Base-by-base conservation (phyloP, 495 filamentous ascomycete species). In the Penicillium coffeae region DNA sequence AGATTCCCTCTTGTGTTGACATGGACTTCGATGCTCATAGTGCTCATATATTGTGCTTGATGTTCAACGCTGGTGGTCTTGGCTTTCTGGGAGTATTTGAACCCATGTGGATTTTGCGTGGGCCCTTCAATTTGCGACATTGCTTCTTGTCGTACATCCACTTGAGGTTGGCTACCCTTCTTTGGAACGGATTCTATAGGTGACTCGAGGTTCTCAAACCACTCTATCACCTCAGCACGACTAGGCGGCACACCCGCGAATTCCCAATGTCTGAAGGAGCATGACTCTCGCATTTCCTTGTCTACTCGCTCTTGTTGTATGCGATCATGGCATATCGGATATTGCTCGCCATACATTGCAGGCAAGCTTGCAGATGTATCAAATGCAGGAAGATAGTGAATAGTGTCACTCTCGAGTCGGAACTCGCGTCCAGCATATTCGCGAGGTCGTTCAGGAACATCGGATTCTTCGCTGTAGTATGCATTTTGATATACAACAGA, bases 21-120 rank as follows among this genome's bases (percentile, higher is more conserved):
- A 63, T 98, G 93, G n/a, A 97, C 63, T 60, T 98, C 93, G 5
- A 98, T 64, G 55, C 91, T 91, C 90, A 98, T 91, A 27, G 82
- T 88, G 66, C 88, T 95, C 90, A 97, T 97, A 62, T 95, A 91
- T 53, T 95, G 90, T 5, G 84, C 80, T 62, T 95, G 89, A 52
- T 92, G 87, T 54, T 87, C 79, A 32, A 93, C 85, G 59, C 83
- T 90, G 0, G 84, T 87, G 3, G 84, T 82, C 58, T 82, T 81
- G 43, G 74, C 68, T 55, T 85, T 88, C 60, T 93, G 90, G 1
- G 90, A 91, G 62, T 87, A 93, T 60, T 89, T 93, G 71, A 91
- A 89, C 2, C 87, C 89, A 62, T 89, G 76, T 38, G 79, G 83
- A 56, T 89, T 89, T 42, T 95, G 93, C 1, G 94, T 97, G 0